A percentile compares a stretch with the other conserved stretches of the same genome.
These are phyloP conservation scores for Ceratobasidium sp. DNA, from an alignment of 1,284 basidiomycete genomes.

Conservation along the genomic window DNA sequence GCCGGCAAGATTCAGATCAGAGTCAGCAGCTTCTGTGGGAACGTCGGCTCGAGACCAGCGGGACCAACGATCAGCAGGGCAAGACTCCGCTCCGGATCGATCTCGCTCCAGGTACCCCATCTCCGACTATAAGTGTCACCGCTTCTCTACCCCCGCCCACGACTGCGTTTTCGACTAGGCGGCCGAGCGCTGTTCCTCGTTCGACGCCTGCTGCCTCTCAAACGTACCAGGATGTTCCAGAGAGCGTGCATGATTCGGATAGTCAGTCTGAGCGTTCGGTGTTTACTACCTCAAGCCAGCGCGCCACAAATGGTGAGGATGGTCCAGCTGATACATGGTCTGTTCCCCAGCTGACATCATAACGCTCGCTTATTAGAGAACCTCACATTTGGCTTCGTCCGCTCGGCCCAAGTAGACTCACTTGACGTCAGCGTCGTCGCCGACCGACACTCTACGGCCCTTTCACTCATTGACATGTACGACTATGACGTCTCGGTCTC, in stretches of 20 bases:
- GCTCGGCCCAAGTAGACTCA: slow-evolving; percentile 16
- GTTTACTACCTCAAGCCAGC: slow-evolving; percentile 21
- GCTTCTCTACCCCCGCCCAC: background rate
- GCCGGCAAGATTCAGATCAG: background rate
- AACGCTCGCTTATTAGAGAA: slow-evolving; percentile 17
- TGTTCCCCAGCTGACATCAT: background rate
- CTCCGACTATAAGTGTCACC: slow-evolving; percentile 1
- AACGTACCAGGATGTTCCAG: slow-evolving; percentile 18
- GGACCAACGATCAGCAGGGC: background rate
- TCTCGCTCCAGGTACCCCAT: slow-evolving; percentile 34
- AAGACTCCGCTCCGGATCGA: slow-evolving; percentile 29
- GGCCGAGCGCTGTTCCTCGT: background rate
- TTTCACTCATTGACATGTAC: slow-evolving; percentile 39
- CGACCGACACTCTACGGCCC: slow-evolving; percentile 20
- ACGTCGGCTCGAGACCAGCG: slow-evolving; percentile 11
- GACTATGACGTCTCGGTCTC: slow-evolving; percentile 27
- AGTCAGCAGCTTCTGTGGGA: slow-evolving; percentile 32
- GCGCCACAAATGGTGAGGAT: slow-evolving; percentile 21
- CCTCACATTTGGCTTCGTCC: slow-evolving; percentile 30
- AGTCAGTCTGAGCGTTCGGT: slow-evolving; percentile 33
- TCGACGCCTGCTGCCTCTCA: background rate
- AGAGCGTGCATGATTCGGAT: slow-evolving; percentile 40
- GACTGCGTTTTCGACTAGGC: background rate
- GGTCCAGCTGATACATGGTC: background rate
- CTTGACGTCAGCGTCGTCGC: slow-evolving; percentile 11